Evolutionary conservation across 75 land plant genomes (phyloP), one percentile per base, ranked within the genome.

Genomic region (Cunninghamia lanceolata): DNA sequence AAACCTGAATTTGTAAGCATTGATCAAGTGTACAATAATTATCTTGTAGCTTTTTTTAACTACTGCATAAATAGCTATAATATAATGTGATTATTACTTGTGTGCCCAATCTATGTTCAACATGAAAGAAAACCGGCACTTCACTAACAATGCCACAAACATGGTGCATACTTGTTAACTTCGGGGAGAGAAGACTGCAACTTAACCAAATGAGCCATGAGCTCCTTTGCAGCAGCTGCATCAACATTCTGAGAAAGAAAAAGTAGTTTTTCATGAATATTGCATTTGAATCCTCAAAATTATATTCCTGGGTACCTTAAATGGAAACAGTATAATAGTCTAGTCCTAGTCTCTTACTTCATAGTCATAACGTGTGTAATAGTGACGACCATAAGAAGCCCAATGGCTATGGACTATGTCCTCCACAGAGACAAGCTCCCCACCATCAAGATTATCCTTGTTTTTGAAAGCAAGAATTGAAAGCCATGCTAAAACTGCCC

Each of bases 401-500:
- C 99, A 98, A 85, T 98, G 97, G 70, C 94, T 85, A 66, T 92
- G 93, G 82, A 98, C 99, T 83, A 98, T 97, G 83, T 98, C 99
- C 88, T 98, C 99, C 68, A 98, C 99, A 50, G 98, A 89, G 50
- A 98, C 97, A 85, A 98, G 92, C 86, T 97, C 94, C 38, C 89
- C 95, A 80, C 82, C 82, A 87, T 46, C 85, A 73, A 93, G 94
- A 76, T 91, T 93, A 83, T 93, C 93, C 91, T 94, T 97, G 80
- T 95, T 98, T 83, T 94, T 94, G 82, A 89, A 89, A 45, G 99
- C 99, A 86, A 98, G 94, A 79, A 98, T 98, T 2, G 99, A 97
- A 46, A 98, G 90, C 99, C 99, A 98, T 83, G 99, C 99, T 87
- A 98, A 88, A 82, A 98, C 99, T 16, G 99, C 99, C 99, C 99